Evolutionary conservation across 768 basidiomycete genomes (phyloP), one percentile per base, ranked within the genome.

Genomic region (Amylocystis lapponica): DNA sequence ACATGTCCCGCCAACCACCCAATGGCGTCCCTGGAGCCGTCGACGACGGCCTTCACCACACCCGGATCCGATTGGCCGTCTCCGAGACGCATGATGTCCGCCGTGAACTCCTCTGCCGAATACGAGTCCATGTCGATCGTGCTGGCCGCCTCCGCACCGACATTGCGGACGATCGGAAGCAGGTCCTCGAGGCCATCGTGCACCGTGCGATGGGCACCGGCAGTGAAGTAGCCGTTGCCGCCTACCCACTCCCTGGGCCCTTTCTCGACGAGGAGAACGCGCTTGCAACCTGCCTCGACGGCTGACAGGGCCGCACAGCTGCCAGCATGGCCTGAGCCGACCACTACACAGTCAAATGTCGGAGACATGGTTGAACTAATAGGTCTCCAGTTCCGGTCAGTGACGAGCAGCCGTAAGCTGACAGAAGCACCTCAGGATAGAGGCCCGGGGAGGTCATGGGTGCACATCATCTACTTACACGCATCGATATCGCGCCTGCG

Each of bases 181-280:
- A 84, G 68, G 58, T 83, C 81, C 3, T 61, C 49, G n/a, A 84
- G 66, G 2, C 82, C 83, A 13, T 47, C 63, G 51, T 85, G 83
- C 3, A 74, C 76, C 10, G 77, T 82, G 41, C 83, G 77, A 53
- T 77, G 70, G 6, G 81, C 79, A 17, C 82, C 82, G 9, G 81
- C 81, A 23, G 82, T 83, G 63, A 84, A 85, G 61, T 76, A 82
- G 14, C 81, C 78, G 52, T 86, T 85, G 14, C 82, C 83, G 4
- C 83, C 83, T 3, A 60, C 71, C 82, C 82, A 84, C 43, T 72
- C 71, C 30, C 62, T 52, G 1, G 81, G 78, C 30, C 78, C 79
- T 53, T 83, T 83, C 53, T 85, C 82, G 39, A 84, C 62, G 41
- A 85, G 63, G 32, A 85, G 65, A 47, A 83, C 79, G 68, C 71